Percentiles rank a stretch among this genome's conserved stretches.
Evolutionary conservation across 2,329 filamentous ascomycete species (phyloP).

Genomic region (Sporothrix luriei): DNA sequence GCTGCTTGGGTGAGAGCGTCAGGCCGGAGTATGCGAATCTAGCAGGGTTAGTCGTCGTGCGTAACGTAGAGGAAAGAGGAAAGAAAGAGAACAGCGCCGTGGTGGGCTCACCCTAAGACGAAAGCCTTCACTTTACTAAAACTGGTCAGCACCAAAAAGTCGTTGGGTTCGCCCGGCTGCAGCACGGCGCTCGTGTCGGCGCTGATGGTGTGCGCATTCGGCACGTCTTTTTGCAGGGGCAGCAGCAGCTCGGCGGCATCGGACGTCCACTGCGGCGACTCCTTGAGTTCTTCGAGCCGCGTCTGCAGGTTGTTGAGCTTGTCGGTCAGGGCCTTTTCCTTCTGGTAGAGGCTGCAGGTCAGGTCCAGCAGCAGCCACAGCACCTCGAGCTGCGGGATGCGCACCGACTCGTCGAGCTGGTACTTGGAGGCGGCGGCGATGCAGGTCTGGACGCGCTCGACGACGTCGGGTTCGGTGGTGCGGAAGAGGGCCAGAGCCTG

Average conservation of each 20-base stretch:
- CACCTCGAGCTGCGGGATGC: constrained; percentile 67
- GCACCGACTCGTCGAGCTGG: constrained; percentile 65
- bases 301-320: constrained; percentile 66
- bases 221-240: constrained; percentile 57
- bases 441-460: constrained; percentile 71
- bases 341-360: constrained; percentile 67
- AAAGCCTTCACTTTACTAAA: constrained; percentile 63
- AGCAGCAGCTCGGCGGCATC: constrained; percentile 55
- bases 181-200: constrained; percentile 60
- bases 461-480: constrained; percentile 63
- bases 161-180: constrained; percentile 52
- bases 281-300: constrained; percentile 60
- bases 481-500: constrained; percentile 71
- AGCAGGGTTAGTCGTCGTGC: not conserved
- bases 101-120: constrained; percentile 54
- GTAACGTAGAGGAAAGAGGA: not conserved
- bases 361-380: constrained; percentile 70
- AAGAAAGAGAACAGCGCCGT: not conserved
- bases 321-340: constrained; percentile 57
- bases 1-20: constrained; percentile 46
- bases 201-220: constrained; percentile 56
- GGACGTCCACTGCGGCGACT: constrained; percentile 50
- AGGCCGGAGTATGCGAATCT: constrained; percentile 61
- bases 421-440: constrained; percentile 73
- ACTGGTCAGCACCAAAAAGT: constrained; percentile 63